These are phyloP conservation scores for Annona squamosa DNA, from an alignment of 164 flowering plant species.

Conservation along the genomic window DNA sequence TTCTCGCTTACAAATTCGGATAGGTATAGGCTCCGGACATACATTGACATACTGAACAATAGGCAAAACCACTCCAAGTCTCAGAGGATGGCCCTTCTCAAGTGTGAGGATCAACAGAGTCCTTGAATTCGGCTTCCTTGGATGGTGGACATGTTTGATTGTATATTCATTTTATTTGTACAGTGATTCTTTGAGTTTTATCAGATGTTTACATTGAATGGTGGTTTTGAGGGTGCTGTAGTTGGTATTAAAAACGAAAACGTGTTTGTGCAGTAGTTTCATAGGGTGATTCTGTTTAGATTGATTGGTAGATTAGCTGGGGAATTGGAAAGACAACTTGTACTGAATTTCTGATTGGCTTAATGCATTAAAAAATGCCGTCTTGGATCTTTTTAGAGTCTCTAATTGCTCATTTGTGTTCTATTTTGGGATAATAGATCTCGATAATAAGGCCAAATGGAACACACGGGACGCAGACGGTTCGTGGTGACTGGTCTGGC, in stretches of 20 bases:
- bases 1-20: conserved; percentile 83
- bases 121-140: neutral
- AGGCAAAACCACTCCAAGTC: conserved; percentile 66
- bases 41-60: conserved; percentile 65
- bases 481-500: too few relatives aligned
- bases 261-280: neutral
- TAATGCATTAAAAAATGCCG: too few relatives aligned
- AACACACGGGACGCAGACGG: too few relatives aligned
- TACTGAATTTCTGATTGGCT: too few relatives aligned
- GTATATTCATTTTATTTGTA: conserved; percentile 42
- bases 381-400: too few relatives aligned
- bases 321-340: too few relatives aligned
- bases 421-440: too few relatives aligned
- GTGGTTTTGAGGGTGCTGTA: neutral
- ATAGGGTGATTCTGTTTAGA: neutral
- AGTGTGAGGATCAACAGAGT: conserved; percentile 42
- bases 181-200: conserved; percentile 44
- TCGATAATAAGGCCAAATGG: too few relatives aligned
- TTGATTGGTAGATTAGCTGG: neutral
- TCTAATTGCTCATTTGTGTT: too few relatives aligned
- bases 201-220: neutral
- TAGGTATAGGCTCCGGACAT: conserved; percentile 64
- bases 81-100: conserved; percentile 54
- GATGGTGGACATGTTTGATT: conserved; percentile 1
- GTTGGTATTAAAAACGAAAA: neutral